Base-by-base conservation (phyloP, 1,139 yeast genomes). In the Pichia sp. region DNA sequence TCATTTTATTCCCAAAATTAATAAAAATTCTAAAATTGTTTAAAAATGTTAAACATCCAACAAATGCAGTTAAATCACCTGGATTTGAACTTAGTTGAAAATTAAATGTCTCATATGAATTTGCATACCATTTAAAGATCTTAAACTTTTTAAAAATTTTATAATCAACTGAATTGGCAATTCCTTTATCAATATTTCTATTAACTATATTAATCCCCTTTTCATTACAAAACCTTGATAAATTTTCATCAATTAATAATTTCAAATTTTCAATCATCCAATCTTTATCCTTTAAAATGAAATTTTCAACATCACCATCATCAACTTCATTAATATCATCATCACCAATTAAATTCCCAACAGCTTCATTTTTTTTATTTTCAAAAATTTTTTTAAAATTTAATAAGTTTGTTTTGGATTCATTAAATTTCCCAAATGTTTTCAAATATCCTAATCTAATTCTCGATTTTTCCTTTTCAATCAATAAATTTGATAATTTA, bases 31-130 rank as follows among this genome's bases (percentile, higher is more conserved):
- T 50, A 31, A 58, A 52, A 19, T 48, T 60, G 4, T 57, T 55
- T 36, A 71, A 53, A 52, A 65, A 69, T 38, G 62, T 57, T 5
- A 65, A 50, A 11, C 70, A 70, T 30, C 66, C 61, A 25, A 68
- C 62, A 50, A 57, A 67, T 28, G 66, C 68, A 1, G 67, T 61
- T 5, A 63, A 55, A 33, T 70, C 64, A 0, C 65, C 63, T 14
- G 64, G 56, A n/a, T 67, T 68, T 27, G 61, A 55, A 42, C 58
- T 49, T 9, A 58, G 47, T 41, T 63, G 62, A 47, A 67, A 65
- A n/a, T 63, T 59, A 49, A 72, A 66, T 29, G 70, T 65, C 5
- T 66, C 62, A 55, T 69, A 72, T 5, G 64, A 62, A 28, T 65
- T 66, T 2, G 72, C 70, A 18, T 62, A 57, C 56, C 60, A 58